phyloP scores from a whole-genome alignment of 345 rosid species.

The Erucastrum elatum region DNA sequence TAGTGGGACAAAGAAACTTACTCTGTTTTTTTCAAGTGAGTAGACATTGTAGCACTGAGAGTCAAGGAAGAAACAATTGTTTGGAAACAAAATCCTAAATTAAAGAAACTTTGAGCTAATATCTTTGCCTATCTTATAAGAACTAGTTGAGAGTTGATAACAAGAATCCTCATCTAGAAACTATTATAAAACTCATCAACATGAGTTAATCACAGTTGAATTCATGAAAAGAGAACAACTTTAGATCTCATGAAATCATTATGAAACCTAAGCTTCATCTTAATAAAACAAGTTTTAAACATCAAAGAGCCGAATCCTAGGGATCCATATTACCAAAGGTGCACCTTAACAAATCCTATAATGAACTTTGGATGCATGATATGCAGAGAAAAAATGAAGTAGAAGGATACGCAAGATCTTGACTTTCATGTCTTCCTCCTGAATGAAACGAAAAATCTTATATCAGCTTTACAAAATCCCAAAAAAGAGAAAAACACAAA shows the following conservation, averaged over 20 bases:
- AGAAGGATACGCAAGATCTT: conserved; percentile 21
- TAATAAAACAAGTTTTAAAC: not conserved
- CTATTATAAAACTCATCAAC: not conserved
- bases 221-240: not conserved
- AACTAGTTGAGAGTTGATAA: not conserved
- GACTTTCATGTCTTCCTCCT: conserved; percentile 15
- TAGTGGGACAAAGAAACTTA: not conserved
- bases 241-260: not conserved
- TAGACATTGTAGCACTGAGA: not conserved
- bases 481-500: not conserved
- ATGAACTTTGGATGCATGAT: not conserved
- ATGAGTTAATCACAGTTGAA: not conserved
- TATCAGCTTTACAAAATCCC: not conserved
- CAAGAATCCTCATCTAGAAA: not conserved
- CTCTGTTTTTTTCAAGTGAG: conserved; percentile 1
- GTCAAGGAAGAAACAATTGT: not conserved
- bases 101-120: not conserved
- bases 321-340: too few species aligned
- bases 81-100: not conserved
- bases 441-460: not conserved
- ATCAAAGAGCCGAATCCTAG: not conserved
- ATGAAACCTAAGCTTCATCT: not conserved
- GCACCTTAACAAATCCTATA: too few species aligned
- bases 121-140: not conserved
- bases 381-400: not conserved